Conservation (phyloP, 352 stramenopile genomes). For the Albugo laibachii region DNA sequence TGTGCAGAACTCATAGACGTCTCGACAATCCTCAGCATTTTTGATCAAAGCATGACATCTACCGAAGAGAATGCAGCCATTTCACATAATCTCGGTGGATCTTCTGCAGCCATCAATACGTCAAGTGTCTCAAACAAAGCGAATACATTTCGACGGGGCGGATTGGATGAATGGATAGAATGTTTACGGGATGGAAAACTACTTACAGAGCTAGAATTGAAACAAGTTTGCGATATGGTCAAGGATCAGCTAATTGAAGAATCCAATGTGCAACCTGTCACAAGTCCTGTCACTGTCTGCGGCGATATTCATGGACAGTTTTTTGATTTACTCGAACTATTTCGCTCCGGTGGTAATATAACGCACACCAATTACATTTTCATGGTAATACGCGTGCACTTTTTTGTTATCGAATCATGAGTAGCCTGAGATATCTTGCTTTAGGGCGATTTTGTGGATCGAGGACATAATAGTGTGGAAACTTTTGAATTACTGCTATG, state of each 20-base stretch:
- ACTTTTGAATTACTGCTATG: conserved; percentile 78
- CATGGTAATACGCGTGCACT: conserved; percentile 28
- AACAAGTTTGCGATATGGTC: conserved; percentile 78
- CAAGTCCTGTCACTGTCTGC: conserved; percentile 75
- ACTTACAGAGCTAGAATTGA: conserved; percentile 74
- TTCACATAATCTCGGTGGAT: too few species aligned
- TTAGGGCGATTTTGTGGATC: conserved; percentile 80
- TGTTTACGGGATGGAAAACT: conserved; percentile 54
- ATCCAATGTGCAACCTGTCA: conserved; percentile 81
- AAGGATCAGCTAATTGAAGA: conserved; percentile 85
- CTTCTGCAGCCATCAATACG: too few species aligned
- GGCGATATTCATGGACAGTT: conserved; percentile 84
- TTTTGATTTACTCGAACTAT: conserved; percentile 78
- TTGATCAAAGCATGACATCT: too few species aligned
- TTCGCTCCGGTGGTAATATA: conserved; percentile 66
- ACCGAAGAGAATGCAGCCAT: too few species aligned
- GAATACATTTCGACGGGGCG: conserved; percentile 12
- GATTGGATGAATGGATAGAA: conserved; percentile 74
- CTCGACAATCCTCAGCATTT: too few species aligned
- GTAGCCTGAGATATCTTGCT: not conserved
- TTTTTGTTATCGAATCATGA: conserved; percentile 1
- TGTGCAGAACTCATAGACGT: too few species aligned
- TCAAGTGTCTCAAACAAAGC: too few species aligned
- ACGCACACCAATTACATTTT: conserved; percentile 82
- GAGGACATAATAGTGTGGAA: conserved; percentile 80